Evolutionary conservation across 2,329 filamentous ascomycete species (phyloP).

Genomic region (Didymella keratinophila): DNA sequence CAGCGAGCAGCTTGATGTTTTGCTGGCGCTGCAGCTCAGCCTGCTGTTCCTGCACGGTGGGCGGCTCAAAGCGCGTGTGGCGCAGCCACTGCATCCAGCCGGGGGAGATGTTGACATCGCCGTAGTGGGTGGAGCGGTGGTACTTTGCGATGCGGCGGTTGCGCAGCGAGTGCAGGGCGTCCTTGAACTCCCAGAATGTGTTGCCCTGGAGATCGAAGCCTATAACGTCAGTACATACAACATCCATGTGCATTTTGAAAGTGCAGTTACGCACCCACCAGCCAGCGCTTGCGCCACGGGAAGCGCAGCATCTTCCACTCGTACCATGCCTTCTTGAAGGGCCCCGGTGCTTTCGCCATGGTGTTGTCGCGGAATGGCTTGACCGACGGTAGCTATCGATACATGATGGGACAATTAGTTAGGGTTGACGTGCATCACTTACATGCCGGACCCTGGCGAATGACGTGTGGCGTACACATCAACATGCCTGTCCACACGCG

Average conservation of each 20-base stretch:
- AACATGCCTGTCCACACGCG: conserved; percentile 19
- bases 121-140: conserved; percentile 60
- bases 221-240: background rate
- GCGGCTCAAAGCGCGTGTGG: conserved; percentile 64
- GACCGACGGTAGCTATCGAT: background rate
- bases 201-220: conserved; percentile 69
- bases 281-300: conserved; percentile 68
- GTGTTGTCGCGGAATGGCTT: conserved; percentile 17
- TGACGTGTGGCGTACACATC: conserved; percentile 9
- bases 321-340: conserved; percentile 61
- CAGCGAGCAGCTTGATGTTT: conserved; percentile 67
- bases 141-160: conserved; percentile 67
- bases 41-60: conserved; percentile 66
- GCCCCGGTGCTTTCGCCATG: conserved; percentile 51
- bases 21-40: conserved; percentile 64
- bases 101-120: conserved; percentile 68
- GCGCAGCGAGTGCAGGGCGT: conserved; percentile 61
- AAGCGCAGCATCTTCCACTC: conserved; percentile 69
- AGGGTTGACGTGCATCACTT: conserved; percentile 10
- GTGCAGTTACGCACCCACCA: conserved; percentile 58
- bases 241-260: too few species aligned
- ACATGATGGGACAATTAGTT: background rate
- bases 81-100: conserved; percentile 76
- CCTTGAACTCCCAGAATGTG: conserved; percentile 73
- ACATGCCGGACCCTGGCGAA: conserved; percentile 7